phyloP scores from a whole-genome alignment of 495 filamentous ascomycete species.

The Sordaria brevicollis region DNA sequence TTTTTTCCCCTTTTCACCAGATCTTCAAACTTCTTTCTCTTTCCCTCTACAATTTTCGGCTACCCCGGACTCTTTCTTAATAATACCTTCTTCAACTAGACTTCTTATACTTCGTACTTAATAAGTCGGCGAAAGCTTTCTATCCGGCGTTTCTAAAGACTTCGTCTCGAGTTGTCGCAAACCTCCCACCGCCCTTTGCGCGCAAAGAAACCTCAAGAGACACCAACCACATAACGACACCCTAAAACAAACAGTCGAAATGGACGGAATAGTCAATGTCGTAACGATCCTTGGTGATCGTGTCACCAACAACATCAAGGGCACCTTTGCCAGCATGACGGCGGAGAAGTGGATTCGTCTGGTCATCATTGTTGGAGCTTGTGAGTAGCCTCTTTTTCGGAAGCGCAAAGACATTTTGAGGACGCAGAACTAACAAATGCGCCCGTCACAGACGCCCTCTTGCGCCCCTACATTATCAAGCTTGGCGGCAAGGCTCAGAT shows the following conservation, averaged over 20 bases:
- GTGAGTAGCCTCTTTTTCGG: constrained; percentile 4
- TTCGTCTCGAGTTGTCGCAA: not conserved
- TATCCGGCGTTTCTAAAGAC: not conserved
- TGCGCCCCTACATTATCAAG: constrained; percentile 56
- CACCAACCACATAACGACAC: not conserved
- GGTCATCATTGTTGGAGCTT: constrained; percentile 43
- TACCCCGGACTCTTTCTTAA: not conserved
- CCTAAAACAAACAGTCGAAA: constrained; percentile 1
- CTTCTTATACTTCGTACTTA: not conserved
- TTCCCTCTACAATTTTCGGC: not conserved
- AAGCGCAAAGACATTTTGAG: not conserved
- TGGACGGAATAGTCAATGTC: constrained; percentile 27
- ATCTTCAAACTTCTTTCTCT: not conserved
- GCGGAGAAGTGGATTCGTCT: constrained; percentile 50
- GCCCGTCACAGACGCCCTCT: constrained; percentile 42
- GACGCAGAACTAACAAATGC: not conserved
- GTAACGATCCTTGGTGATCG: constrained; percentile 23
- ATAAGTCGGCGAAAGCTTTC: not conserved
- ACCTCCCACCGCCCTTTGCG: not conserved
- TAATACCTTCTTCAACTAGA: not conserved
- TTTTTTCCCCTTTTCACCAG: not conserved
- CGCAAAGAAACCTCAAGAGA: not conserved
- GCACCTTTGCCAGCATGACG: constrained; percentile 45
- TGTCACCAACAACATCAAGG: constrained; percentile 45
- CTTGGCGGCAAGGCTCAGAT: constrained; percentile 33